Evolutionary conservation across 1,284 basidiomycete species (phyloP), one percentile per base, ranked within the genome.

Genomic region (Meira nashicola): DNA sequence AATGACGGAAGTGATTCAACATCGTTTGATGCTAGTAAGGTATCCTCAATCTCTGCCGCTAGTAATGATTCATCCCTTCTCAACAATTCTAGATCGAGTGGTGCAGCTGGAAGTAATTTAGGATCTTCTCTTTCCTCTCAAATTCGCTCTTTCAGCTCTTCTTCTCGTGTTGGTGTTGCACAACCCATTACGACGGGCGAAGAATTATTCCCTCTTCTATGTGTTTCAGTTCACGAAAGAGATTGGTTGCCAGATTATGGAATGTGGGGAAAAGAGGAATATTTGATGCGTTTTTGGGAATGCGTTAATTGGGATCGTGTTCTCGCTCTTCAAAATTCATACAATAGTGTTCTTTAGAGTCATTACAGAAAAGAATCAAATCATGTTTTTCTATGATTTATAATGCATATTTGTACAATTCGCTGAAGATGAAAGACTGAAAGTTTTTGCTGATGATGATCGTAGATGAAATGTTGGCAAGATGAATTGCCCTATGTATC

Each of bases 181-280:
- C 67, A 64, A 55, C 64, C 67, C n/a, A n/a, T n/a, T n/a, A n/a
- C n/a, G n/a, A n/a, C n/a, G 25, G 88, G 87, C 33, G 82, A 85
- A 47, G 80, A 81, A 17, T 79, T 93, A 47, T 86, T 83, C 77
- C 91, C 91, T 12, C 78, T 94, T 47, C 87, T 94, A 74, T 92
- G 90, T 68, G 79, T 96, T 63, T 88, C 87, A 57, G 84, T 94
- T 21, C 86, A 92, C 73, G 92, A 96, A 80, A 92, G 92, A 73
- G 87, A 89, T 23, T 98, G 92, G 89, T 82, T 98, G 68, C 83
- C 84, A 55, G 87, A 89, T 52, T 93, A 90, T 74, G 94, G 94
- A 11, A 86, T 98, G 15, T 94, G 90, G 89, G 92, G 90, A 43
- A 92, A 91, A 81, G 89, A 92, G 76, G 83, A 86, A 76, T 98